A percentile compares a stretch with the other conserved stretches of the same genome.
Evolutionary conservation across 441 rosid genomes (phyloP).

Genomic region (Gossypium schwendimanii): DNA sequence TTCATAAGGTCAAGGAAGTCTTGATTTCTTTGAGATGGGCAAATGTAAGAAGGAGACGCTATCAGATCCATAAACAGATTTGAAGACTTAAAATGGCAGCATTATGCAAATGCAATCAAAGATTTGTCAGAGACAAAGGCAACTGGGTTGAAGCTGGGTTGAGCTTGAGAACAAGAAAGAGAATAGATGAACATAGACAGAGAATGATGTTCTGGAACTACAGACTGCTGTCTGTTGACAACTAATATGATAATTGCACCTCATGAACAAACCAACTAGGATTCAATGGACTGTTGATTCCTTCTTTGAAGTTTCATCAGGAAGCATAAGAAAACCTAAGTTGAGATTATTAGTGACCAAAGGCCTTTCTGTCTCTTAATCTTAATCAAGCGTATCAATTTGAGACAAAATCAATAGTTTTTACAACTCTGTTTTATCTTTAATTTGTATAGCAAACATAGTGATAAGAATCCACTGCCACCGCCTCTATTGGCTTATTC

Average conservation of each 20-base stretch:
- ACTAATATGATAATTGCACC: neutral
- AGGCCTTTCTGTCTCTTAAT: neutral
- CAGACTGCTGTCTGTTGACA: neutral
- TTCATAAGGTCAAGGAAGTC: constrained; percentile 12
- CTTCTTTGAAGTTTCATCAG: constrained; percentile 1
- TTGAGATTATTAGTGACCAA: neutral
- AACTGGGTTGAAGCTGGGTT: neutral
- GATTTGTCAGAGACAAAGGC: neutral
- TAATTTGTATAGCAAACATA: neutral
- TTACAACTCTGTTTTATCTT: neutral
- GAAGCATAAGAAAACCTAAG: neutral
- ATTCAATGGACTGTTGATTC: constrained; percentile 1
- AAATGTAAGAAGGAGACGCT: neutral
- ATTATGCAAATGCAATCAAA: neutral
- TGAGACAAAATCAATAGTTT: constrained; percentile 3
- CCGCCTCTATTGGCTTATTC: neutral
- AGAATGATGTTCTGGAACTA: neutral
- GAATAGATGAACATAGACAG: constrained; percentile 5
- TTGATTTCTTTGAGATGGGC: neutral
- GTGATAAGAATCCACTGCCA: neutral
- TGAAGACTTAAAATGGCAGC: neutral
- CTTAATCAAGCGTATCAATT: neutral
- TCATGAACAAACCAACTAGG: neutral
- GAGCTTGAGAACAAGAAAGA: neutral
- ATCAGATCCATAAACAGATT: neutral